These are phyloP conservation scores for Ricinus communis DNA, from an alignment of 345 rosid species.

Conservation along the genomic window DNA sequence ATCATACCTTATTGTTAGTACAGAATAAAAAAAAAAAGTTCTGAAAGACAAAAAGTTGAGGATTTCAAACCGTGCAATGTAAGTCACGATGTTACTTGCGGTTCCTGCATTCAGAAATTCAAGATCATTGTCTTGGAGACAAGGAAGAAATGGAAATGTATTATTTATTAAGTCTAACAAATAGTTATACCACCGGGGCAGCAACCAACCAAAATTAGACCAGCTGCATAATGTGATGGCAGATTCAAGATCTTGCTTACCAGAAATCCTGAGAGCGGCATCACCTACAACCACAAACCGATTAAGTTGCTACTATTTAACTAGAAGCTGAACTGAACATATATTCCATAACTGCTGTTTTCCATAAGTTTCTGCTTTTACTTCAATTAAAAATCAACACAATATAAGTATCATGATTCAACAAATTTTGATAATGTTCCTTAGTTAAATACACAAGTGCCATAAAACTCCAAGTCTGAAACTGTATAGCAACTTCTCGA, in stretches of 20 bases:
- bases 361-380: background rate
- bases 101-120: conserved; percentile 60
- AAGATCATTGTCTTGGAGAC: conserved; percentile 11
- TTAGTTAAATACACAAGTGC: too few species aligned
- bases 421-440: background rate
- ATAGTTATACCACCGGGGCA: conserved; percentile 81
- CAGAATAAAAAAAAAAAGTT: background rate
- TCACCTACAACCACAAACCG: conserved; percentile 50
- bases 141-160: conserved; percentile 4
- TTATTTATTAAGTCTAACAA: background rate
- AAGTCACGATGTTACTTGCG: conserved; percentile 89
- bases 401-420: background rate
- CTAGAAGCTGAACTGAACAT: background rate
- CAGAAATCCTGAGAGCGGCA: conserved; percentile 81
- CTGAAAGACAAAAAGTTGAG: background rate
- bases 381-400: background rate
- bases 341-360: background rate
- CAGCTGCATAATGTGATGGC: conserved; percentile 89
- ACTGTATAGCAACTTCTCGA: too few species aligned
- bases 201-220: conserved; percentile 86
- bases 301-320: background rate
- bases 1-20: conserved; percentile 24
- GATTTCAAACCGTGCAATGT: conserved; percentile 63
- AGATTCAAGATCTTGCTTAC: conserved; percentile 78
- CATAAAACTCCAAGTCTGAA: too few species aligned